A percentile compares a stretch with the other conserved stretches of the same genome.
Conservation (phyloP, 2,329 filamentous ascomycete species). For the Calonectria crousiana region DNA sequence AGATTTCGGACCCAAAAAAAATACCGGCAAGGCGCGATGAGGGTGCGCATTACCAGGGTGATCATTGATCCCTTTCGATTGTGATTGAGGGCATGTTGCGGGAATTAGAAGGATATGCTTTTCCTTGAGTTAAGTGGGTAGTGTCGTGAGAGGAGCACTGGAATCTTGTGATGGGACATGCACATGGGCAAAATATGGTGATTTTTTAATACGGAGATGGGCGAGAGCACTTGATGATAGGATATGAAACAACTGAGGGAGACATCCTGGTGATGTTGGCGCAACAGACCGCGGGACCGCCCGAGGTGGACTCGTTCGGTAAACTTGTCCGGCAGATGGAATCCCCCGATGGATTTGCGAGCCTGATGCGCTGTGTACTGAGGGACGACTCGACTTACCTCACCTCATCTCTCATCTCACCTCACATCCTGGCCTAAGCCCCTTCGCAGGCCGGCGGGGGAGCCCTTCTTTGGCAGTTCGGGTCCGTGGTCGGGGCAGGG, state of each 20-base stretch:
- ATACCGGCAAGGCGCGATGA: background rate
- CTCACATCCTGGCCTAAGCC: background rate
- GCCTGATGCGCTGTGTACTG: background rate
- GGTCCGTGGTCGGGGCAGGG: conserved; percentile 17
- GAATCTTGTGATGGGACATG: background rate
- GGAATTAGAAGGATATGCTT: conserved; percentile 25
- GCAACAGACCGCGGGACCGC: background rate
- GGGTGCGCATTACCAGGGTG: background rate
- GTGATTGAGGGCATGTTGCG: conserved; percentile 8
- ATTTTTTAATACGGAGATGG: conserved; percentile 13
- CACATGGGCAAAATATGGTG: conserved; percentile 4
- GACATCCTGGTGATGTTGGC: background rate
- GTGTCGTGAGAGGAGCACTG: background rate
- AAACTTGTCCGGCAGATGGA: background rate
- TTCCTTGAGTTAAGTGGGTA: conserved; percentile 9
- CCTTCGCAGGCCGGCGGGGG: background rate
- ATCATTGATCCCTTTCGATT: no score
- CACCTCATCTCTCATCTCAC: background rate
- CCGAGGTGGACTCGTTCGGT: background rate
- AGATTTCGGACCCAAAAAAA: background rate
- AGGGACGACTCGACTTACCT: background rate
- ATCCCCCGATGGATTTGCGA: background rate
- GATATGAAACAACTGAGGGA: background rate
- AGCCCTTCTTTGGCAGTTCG: conserved; percentile 7
- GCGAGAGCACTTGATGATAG: background rate